phyloP scores from a whole-genome alignment of 768 basidiomycete species.

The Phanerochaete sordida region DNA sequence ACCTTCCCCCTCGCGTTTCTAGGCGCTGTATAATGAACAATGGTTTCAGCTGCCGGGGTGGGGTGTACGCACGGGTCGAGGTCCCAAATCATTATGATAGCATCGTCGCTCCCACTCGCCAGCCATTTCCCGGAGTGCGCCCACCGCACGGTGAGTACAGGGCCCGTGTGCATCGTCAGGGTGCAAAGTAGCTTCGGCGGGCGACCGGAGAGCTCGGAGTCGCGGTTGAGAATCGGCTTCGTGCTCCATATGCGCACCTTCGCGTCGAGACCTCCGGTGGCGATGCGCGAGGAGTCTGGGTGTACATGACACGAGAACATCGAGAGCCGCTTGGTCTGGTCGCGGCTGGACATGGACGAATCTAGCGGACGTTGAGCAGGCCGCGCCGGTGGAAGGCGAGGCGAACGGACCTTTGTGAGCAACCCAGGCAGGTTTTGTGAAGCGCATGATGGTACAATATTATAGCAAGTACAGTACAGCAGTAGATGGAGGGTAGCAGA shows the following conservation, averaged over 20 bases:
- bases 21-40: too few species aligned
- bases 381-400: conserved; percentile 11
- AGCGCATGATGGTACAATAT: conserved; percentile 52
- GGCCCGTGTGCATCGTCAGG: conserved; percentile 89
- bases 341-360: conserved; percentile 49
- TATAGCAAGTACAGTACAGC: not conserved
- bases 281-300: conserved; percentile 92
- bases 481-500: not conserved
- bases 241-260: conserved; percentile 98
- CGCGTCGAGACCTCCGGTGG: conserved; percentile 95
- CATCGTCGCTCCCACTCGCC: conserved; percentile 95
- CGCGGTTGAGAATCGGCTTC: conserved; percentile 81
- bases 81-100: conserved; percentile 96
- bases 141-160: conserved; percentile 91
- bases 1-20: conserved; percentile 82
- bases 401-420: conserved; percentile 60
- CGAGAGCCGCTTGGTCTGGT: conserved; percentile 66
- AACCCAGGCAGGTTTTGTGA: conserved; percentile 89
- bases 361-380: conserved; percentile 23
- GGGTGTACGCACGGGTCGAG: conserved; percentile 80
- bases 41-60: not conserved
- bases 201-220: conserved; percentile 60
- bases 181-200: conserved; percentile 90
- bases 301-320: conserved; percentile 95
- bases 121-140: conserved; percentile 91